Evolutionary conservation across 1,139 yeast species (phyloP), one percentile per base, ranked within the genome.

Genomic region (Zygosaccharomyces sapae): DNA sequence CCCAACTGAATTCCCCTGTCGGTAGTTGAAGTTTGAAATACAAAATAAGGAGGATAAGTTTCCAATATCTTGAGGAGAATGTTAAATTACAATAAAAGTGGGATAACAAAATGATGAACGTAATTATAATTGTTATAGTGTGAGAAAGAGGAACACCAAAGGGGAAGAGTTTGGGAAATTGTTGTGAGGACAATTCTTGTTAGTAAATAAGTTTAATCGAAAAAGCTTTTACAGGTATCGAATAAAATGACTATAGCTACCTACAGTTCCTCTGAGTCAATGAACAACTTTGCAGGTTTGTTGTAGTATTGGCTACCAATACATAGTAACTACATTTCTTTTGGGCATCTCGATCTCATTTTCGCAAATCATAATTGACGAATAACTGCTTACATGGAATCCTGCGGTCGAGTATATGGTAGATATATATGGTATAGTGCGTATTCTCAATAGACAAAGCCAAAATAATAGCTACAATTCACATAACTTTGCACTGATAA

Each of bases 161-260:
- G 47, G 52, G 48, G 50, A 47, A 46, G 45, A 41, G 44, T 44
- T 41, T 34, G 48, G 50, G 48, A 46, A 42, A 41, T 44, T 47
- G 37, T 35, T 33, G 41, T 47, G 38, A 31, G 48, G 45, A 43
- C 45, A 38, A 45, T 33, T 33, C 18, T 20, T 22, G 52, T 49
- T 49, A 49, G 52, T 49, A 49, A 29, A 19, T 33, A 12, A 12
- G 24, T 20, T 34, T 9, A 18, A 33, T n/a, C n/a, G n/a, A n/a
- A 24, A n/a, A 24, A 8, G 16, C 8, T 34, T 22, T 24, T 24
- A 7, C 18, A 4, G 4, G 7, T 27, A 4, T 8, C 9, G 24
- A 37, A n/a, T n/a, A 37, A 24, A 37, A 37, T 24, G 33, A 19
- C n/a, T 20, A 25, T 25, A 24, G 33, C 33, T 35, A 43, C 46